phyloP scores from a whole-genome alignment of 2,329 filamentous ascomycete genomes.

The Trichoderma gracile region DNA sequence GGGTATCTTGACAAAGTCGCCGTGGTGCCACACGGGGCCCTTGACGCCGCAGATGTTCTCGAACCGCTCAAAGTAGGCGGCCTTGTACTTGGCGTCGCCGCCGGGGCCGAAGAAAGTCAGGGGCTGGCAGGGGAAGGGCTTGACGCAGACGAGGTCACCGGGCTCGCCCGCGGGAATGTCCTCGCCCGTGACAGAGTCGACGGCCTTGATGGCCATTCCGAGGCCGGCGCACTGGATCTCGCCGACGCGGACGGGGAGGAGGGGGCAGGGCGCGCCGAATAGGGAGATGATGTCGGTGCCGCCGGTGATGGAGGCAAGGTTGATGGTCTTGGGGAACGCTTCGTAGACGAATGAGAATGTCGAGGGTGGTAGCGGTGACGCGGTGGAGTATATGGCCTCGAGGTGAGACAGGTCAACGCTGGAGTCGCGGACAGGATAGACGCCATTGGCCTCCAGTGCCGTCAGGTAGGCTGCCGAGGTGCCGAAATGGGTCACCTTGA shows the following conservation, averaged over 20 bases:
- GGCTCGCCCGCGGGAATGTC: constrained; percentile 63
- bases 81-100: constrained; percentile 70
- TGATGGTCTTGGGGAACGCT: constrained; percentile 76
- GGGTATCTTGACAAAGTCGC: constrained; percentile 75
- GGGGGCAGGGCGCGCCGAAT: constrained; percentile 81
- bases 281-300: constrained; percentile 96
- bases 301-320: constrained; percentile 90
- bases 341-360: constrained; percentile 90
- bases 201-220: constrained; percentile 72
- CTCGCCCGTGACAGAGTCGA: constrained; percentile 59
- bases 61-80: constrained; percentile 88
- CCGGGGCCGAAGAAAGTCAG: constrained; percentile 78
- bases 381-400: constrained; percentile 89
- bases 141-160: constrained; percentile 84
- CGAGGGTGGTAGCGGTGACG: constrained; percentile 86
- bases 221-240: constrained; percentile 78
- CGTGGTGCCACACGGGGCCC: constrained; percentile 79
- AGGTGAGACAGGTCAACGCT: constrained; percentile 63
- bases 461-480: constrained; percentile 94
- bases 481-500: constrained; percentile 88
- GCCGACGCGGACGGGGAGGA: constrained; percentile 70
- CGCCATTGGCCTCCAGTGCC: constrained; percentile 76
- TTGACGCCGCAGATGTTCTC: constrained; percentile 43
- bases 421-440: constrained; percentile 57
- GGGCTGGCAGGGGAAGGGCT: constrained; percentile 87